Evolutionary conservation across 2,329 filamentous ascomycete genomes (phyloP).

Genomic region (Zasmidium cellare): DNA sequence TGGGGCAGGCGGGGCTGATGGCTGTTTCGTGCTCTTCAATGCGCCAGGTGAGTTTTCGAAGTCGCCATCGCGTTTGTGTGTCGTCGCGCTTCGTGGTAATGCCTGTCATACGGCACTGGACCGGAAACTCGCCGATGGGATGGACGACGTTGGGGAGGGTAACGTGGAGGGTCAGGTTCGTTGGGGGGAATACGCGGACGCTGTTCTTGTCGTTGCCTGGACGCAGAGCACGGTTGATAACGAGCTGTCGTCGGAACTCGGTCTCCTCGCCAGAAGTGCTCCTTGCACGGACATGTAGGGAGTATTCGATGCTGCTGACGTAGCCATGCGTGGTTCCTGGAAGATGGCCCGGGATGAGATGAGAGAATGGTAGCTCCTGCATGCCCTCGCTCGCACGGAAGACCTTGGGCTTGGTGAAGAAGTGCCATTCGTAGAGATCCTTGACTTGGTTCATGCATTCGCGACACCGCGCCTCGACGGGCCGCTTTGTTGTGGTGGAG

Average conservation of each 20-base stretch:
- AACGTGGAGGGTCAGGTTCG: conserved; percentile 84
- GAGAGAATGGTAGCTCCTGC: conserved; percentile 86
- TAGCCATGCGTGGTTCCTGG: conserved; percentile 77
- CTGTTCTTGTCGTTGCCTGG: conserved; percentile 82
- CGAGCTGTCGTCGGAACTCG: conserved; percentile 66
- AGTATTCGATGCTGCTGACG: conserved; percentile 74
- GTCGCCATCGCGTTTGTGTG: conserved; percentile 78
- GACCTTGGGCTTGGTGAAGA: conserved; percentile 58
- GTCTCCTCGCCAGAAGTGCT: conserved; percentile 62
- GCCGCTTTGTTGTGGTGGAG: conserved; percentile 74
- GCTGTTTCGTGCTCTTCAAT: conserved; percentile 85
- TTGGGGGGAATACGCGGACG: conserved; percentile 92
- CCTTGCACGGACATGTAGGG: conserved; percentile 67
- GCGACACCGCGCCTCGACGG: conserved; percentile 74
- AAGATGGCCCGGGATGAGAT: conserved; percentile 80
- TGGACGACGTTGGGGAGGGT: conserved; percentile 81
- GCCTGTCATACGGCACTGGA: conserved; percentile 82
- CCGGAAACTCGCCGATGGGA: conserved; percentile 77
- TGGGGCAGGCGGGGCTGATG: conserved; percentile 75
- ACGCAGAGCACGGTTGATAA: conserved; percentile 76
- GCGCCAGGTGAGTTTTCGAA: conserved; percentile 90
- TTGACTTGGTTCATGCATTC: conserved; percentile 72
- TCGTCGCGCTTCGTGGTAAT: conserved; percentile 69
- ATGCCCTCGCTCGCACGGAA: conserved; percentile 53
- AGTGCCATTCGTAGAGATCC: conserved; percentile 76